A percentile compares a stretch with the other conserved stretches of the same genome.
Conservation (phyloP, 345 rosid species). For the Populus davidiana region DNA sequence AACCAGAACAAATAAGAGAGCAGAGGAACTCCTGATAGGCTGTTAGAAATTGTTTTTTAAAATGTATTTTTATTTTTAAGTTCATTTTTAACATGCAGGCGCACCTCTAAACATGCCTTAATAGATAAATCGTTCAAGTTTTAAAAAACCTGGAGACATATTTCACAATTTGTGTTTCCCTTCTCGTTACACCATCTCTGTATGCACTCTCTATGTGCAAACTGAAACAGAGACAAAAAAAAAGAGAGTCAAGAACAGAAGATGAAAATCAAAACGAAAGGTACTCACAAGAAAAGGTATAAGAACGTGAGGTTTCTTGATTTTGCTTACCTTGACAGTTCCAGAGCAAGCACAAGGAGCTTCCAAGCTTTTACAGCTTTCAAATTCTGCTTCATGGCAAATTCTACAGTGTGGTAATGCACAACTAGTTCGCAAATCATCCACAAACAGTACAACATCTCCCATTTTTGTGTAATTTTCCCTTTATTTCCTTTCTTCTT, state of each 20-base stretch:
- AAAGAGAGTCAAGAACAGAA: background rate
- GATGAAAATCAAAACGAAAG: background rate
- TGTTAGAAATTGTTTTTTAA: no score
- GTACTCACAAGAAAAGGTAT: background rate
- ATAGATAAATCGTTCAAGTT: no score
- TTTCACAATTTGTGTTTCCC: slow-evolving; percentile 90
- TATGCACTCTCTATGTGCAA: slow-evolving; percentile 85
- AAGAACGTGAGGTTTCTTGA: background rate
- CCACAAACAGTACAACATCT: slow-evolving; percentile 52
- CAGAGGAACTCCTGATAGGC: no score
- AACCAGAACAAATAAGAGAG: background rate
- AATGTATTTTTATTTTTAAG: no score
- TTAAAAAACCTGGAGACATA: slow-evolving; percentile 82
- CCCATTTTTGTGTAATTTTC: slow-evolving; percentile 37
- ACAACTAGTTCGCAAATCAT: slow-evolving; percentile 36
- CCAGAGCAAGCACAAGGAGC: slow-evolving; percentile 96
- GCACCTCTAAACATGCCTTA: no score
- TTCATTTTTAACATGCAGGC: no score
- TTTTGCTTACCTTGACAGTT: slow-evolving; percentile 61
- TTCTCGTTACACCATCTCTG: slow-evolving; percentile 99
- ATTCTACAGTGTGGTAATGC: slow-evolving; percentile 61
- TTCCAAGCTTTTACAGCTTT: slow-evolving; percentile 63
- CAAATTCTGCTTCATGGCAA: slow-evolving; percentile 80
- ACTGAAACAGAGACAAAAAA: slow-evolving; percentile 33
- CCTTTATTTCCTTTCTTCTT: background rate